phyloP scores from a whole-genome alignment of 805 yeast genomes.

The Candida xyloterini region DNA sequence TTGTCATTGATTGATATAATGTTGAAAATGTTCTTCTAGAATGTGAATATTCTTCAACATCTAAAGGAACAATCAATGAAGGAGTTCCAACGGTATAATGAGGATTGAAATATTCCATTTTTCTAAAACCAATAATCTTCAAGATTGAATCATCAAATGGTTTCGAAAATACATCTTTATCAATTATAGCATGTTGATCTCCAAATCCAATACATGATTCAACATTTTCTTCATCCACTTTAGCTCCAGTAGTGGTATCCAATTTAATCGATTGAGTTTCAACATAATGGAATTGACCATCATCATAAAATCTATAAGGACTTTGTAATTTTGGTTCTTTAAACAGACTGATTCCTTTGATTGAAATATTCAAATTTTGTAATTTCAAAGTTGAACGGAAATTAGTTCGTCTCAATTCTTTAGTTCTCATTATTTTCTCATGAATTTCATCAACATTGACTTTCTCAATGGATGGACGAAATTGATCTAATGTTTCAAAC shows the following conservation, averaged over 20 bases:
- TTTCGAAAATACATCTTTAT: constrained; percentile 35
- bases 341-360: constrained; percentile 69
- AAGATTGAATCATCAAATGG: constrained; percentile 39
- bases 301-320: constrained; percentile 52
- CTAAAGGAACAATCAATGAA: constrained; percentile 63
- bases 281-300: constrained; percentile 51
- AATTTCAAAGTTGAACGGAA: constrained; percentile 62
- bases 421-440: constrained; percentile 49
- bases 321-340: constrained; percentile 50
- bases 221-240: constrained; percentile 30
- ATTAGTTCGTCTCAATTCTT: constrained; percentile 59
- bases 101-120: constrained; percentile 42
- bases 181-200: constrained; percentile 39
- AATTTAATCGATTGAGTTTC: constrained; percentile 41
- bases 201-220: constrained; percentile 45
- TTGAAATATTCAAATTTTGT: constrained; percentile 57
- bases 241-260: constrained; percentile 42
- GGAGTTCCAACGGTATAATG: constrained; percentile 54
- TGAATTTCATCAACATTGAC: constrained; percentile 43
- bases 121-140: constrained; percentile 66
- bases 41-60: constrained; percentile 52
- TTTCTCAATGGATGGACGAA: constrained; percentile 39
- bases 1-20: constrained; percentile 56
- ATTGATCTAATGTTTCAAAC: constrained; percentile 18
- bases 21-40: constrained; percentile 67